Conservation (phyloP, 176 grass and related monocot species). For the Bromus sterilis region DNA sequence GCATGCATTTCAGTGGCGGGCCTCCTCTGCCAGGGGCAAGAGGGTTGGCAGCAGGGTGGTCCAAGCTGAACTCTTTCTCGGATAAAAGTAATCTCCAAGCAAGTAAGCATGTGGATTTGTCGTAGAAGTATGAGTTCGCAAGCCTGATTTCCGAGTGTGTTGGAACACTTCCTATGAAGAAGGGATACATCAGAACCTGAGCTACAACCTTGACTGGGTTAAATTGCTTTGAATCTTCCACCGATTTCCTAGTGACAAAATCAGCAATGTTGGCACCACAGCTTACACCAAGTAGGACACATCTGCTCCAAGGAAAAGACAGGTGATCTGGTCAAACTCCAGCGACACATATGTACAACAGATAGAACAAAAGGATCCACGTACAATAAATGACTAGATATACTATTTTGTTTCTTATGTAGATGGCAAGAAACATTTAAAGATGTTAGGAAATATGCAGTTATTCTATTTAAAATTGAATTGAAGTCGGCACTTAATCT, state of each 20-base stretch:
- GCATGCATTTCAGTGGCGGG: conserved; percentile 71
- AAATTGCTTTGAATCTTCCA: conserved; percentile 56
- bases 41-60: conserved; percentile 78
- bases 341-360: neutral
- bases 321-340: neutral
- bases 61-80: conserved; percentile 68
- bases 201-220: conserved; percentile 78
- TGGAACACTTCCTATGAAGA: conserved; percentile 76
- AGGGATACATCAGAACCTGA: conserved; percentile 96
- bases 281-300: conserved; percentile 85
- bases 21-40: conserved; percentile 46
- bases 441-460: neutral
- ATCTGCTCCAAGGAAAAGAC: conserved; percentile 45
- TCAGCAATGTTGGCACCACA: conserved; percentile 86
- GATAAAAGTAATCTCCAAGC: conserved; percentile 90
- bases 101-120: conserved; percentile 79
- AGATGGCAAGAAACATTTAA: neutral
- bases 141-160: conserved; percentile 90
- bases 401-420: neutral
- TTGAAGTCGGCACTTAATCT: neutral
- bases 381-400: neutral
- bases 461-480: neutral
- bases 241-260: conserved; percentile 66
- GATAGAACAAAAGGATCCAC: neutral
- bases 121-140: conserved; percentile 88